phyloP scores from a whole-genome alignment of 768 basidiomycete genomes.

The Macrolepiota dolichaula region DNA sequence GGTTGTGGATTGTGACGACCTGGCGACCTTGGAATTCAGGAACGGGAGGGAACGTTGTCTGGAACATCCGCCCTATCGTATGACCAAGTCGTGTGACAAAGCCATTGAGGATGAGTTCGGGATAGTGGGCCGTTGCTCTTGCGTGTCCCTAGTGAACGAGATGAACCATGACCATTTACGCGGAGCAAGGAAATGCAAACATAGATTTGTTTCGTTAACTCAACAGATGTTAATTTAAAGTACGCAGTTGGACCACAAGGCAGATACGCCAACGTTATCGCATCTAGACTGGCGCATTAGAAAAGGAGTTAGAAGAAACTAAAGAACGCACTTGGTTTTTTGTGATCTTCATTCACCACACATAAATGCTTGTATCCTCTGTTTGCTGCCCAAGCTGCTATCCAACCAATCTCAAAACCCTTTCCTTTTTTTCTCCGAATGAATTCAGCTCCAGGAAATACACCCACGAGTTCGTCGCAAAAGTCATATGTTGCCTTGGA shows the following conservation, averaged over 20 bases:
- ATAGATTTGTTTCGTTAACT: slow-evolving; percentile 82
- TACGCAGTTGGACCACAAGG: slow-evolving; percentile 93
- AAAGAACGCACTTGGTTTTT: slow-evolving; percentile 76
- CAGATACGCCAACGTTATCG: slow-evolving; percentile 87
- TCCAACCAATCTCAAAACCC: slow-evolving; percentile 86
- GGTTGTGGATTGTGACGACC: slow-evolving; percentile 96
- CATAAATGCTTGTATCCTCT: slow-evolving; percentile 85
- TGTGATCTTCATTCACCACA: slow-evolving; percentile 95
- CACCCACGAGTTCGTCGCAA: slow-evolving; percentile 83
- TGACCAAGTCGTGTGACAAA: slow-evolving; percentile 95
- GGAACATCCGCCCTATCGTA: slow-evolving; percentile 91
- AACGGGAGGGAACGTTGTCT: slow-evolving; percentile 91
- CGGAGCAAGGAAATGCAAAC: slow-evolving; percentile 38
- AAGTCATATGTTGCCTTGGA: slow-evolving; percentile 90
- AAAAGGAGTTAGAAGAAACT: neutral
- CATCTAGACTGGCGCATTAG: slow-evolving; percentile 51
- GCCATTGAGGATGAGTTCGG: slow-evolving; percentile 92
- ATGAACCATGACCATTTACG: neutral
- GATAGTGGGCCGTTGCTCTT: slow-evolving; percentile 86
- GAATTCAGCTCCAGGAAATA: slow-evolving; percentile 93
- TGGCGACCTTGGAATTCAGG: slow-evolving; percentile 96
- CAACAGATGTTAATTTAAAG: slow-evolving; percentile 89
- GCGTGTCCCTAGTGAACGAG: slow-evolving; percentile 73
- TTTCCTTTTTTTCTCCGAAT: slow-evolving; percentile 83
- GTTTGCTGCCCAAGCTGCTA: slow-evolving; percentile 90